A percentile compares a stretch with the other conserved stretches of the same genome.
phyloP scores from a whole-genome alignment of 345 rosid species.

The Gossypium herbaceum region DNA sequence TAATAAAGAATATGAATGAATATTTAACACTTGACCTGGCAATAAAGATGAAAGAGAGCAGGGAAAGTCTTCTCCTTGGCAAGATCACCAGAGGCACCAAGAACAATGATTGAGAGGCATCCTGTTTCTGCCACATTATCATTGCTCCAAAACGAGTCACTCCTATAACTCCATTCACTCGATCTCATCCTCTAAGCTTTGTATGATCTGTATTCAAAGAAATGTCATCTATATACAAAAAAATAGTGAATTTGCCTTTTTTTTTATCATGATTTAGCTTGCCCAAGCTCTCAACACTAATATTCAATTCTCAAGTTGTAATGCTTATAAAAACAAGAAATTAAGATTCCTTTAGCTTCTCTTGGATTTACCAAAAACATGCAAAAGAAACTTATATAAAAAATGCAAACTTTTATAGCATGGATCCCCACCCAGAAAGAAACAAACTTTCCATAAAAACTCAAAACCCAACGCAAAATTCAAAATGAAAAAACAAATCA shows the following conservation, averaged over 20 bases:
- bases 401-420: background rate
- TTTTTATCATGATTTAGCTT: background rate
- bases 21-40: constrained; percentile 45
- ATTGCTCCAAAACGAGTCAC: constrained; percentile 27
- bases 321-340: background rate
- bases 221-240: background rate
- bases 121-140: constrained; percentile 60
- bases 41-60: constrained; percentile 82
- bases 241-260: background rate
- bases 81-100: constrained; percentile 97
- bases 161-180: constrained; percentile 37
- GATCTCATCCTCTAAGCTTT: constrained; percentile 41
- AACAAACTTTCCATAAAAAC: background rate
- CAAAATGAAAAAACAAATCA: background rate
- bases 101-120: constrained; percentile 76
- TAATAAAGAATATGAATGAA: background rate
- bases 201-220: constrained; percentile 8
- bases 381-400: too few relatives aligned
- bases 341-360: background rate
- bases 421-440: background rate
- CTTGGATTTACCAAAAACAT: background rate
- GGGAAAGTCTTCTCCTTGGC: constrained; percentile 98
- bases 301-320: background rate
- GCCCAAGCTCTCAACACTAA: background rate
- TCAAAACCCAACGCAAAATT: background rate